These are phyloP conservation scores for Aureococcus anophagefferens DNA, from an alignment of 108 stramenopile species.

Conservation along the genomic window DNA sequence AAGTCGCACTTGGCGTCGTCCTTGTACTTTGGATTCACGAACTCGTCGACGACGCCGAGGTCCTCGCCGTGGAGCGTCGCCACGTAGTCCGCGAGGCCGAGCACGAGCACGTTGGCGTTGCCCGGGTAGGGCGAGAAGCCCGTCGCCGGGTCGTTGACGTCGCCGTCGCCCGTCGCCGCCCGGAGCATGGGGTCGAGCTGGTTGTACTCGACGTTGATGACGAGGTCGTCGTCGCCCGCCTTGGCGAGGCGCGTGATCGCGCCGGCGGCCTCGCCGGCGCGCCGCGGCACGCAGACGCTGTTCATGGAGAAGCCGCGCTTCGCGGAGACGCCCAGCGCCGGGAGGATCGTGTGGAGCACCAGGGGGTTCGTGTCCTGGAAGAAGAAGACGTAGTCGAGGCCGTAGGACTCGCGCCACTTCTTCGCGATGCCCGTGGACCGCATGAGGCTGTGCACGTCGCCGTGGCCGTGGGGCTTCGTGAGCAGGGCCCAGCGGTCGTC, in stretches of 20 bases:
- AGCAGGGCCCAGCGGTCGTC: constrained; percentile 67
- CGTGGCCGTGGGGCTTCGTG: constrained; percentile 99
- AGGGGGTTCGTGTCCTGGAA: constrained; percentile 99
- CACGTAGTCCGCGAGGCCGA: constrained; percentile 70
- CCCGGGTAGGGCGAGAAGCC: constrained; percentile 92
- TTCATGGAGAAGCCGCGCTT: constrained; percentile 83
- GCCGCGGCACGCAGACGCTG: constrained; percentile 87
- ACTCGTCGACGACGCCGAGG: constrained; percentile 43
- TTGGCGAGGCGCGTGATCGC: constrained; percentile 60
- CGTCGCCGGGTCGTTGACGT: constrained; percentile 75
- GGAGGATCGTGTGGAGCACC: constrained; percentile 77
- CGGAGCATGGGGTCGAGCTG: constrained; percentile 85
- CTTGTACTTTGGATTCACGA: constrained; percentile 53
- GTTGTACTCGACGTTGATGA: constrained; percentile 97
- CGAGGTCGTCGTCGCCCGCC: constrained; percentile 39
- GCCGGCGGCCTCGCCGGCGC: constrained; percentile 94
- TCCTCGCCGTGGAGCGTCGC: constrained; percentile 51
- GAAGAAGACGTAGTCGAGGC: constrained; percentile 76
- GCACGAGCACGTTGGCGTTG: constrained; percentile 90
- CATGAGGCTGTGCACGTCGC: constrained; percentile 92
- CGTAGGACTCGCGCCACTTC: constrained; percentile 70
- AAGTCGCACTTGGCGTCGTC: constrained; percentile 25
- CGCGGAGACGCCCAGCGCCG: constrained; percentile 84
- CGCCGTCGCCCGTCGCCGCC: constrained; percentile 66
- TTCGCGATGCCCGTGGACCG: constrained; percentile 68